Conservation (phyloP, 306 rosid genomes). For the Gastrolobium villosum region DNA sequence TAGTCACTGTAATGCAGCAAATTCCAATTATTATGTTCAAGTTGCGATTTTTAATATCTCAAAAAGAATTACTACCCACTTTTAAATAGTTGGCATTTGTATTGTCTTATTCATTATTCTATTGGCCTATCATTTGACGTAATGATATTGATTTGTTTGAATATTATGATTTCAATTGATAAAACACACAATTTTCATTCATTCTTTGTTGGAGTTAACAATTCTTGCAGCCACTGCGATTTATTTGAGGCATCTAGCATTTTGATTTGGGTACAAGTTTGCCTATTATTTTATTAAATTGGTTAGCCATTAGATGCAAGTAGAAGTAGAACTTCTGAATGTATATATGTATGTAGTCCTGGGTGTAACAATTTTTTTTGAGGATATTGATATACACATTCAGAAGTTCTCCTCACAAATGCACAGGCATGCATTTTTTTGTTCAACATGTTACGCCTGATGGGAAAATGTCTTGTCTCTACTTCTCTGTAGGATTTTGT, state of each 20-base stretch:
- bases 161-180: neutral
- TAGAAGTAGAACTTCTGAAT: too few species aligned
- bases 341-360: too few species aligned
- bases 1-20: neutral
- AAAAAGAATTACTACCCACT: neutral
- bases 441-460: neutral
- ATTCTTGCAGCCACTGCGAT: neutral
- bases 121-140: neutral
- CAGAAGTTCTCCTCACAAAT: too few species aligned
- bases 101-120: conserved; percentile 2
- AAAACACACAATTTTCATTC: neutral
- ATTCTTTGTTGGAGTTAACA: neutral
- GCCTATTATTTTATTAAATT: neutral
- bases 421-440: too few species aligned
- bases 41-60: neutral
- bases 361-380: too few species aligned
- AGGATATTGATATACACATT: too few species aligned
- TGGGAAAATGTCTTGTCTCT: neutral
- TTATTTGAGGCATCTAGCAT: neutral
- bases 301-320: too few species aligned
- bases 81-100: conserved; percentile 14
- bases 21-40: conserved; percentile 15
- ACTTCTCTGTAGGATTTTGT: neutral
- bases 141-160: neutral
- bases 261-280: neutral